Evolutionary conservation across 2,329 filamentous ascomycete genomes (phyloP), one percentile per base, ranked within the genome.

Genomic region (Colletotrichum filicis): DNA sequence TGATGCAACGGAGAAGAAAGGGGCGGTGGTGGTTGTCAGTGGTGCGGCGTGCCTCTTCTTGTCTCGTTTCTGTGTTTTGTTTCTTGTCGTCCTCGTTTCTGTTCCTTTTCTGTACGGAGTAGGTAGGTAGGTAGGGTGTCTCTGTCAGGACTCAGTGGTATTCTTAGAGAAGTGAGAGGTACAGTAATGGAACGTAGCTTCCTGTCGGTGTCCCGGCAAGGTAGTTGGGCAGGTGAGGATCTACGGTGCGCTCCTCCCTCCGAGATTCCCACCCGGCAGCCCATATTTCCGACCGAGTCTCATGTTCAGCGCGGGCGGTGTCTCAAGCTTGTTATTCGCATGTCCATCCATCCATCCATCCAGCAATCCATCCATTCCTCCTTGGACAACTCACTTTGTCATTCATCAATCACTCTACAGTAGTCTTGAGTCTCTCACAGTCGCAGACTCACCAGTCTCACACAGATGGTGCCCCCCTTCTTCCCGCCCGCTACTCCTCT

Each of bases 181-280:
- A 42, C 37, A 4, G 30, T 32, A 32, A 12, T 32, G 32, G 32
- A 32, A 32, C 9, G 42, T 46, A 9, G 8, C 9, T 32, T 46
- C 14, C 24, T 56, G 37, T 72, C 37, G 53, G 59, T 68, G 65
- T 55, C 59, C 53, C 53, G 19, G 59, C 35, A 9, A 19, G 37
- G 65, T 28, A 58, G 53, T 52, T 37, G n/a, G 42, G 53, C 65
- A 28, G 57, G 69, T 72, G 66, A 64, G 58, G 69, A 72, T 68
- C 65, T 61, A 55, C 62, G 24, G 12, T 52, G 32, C 52, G 53
- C 52, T 70, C 53, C 67, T 65, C 53, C 53, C 52, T 60, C 53
- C 55, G 26, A 46, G 22, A 28, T 30, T 61, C 12, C 60, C 26
- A 32, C 26, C 32, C 22, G 24, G 30, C 62, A 46, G 42, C 42